Evolutionary conservation across 2,329 filamentous ascomycete genomes (phyloP).

Genomic region (Talaromyces rugulosus): DNA sequence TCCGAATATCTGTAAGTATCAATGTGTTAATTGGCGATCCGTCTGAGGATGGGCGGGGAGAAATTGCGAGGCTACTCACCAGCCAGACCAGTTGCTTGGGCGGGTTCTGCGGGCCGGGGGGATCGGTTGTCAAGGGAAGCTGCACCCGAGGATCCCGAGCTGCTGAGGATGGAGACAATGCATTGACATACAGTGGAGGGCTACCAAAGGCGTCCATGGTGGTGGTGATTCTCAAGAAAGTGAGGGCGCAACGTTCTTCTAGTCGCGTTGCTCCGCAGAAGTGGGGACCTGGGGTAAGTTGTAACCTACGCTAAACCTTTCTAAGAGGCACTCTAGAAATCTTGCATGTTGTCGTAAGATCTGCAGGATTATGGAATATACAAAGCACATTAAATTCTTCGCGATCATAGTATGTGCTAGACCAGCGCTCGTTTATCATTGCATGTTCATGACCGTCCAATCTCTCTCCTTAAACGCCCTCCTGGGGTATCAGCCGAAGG

Average conservation of each 20-base stretch:
- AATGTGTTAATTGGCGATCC: neutral
- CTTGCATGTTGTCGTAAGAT: neutral
- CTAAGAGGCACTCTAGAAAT: neutral
- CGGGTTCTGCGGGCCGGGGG: constrained; percentile 66
- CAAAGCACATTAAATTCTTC: neutral
- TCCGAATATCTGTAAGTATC: constrained; percentile 69
- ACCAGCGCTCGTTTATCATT: constrained; percentile 5
- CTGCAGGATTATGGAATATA: neutral
- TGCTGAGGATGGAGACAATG: constrained; percentile 16
- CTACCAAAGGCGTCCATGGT: constrained; percentile 11
- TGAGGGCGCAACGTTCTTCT: neutral
- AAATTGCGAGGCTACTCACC: constrained; percentile 49
- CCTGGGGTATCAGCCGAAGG: constrained; percentile 56
- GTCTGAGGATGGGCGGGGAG: constrained; percentile 1
- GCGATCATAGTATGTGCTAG: neutral
- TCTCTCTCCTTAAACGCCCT: constrained; percentile 58
- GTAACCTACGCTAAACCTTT: neutral
- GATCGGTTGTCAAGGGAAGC: constrained; percentile 81
- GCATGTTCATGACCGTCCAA: constrained; percentile 45
- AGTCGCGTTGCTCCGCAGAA: neutral
- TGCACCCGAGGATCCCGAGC: constrained; percentile 46
- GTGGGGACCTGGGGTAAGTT: neutral
- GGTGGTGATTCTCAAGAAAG: neutral
- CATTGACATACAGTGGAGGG: constrained; percentile 3
- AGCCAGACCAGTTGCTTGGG: constrained; percentile 82